Evolutionary conservation across 768 basidiomycete species (phyloP).

Genomic region (Tulasnella sp.): DNA sequence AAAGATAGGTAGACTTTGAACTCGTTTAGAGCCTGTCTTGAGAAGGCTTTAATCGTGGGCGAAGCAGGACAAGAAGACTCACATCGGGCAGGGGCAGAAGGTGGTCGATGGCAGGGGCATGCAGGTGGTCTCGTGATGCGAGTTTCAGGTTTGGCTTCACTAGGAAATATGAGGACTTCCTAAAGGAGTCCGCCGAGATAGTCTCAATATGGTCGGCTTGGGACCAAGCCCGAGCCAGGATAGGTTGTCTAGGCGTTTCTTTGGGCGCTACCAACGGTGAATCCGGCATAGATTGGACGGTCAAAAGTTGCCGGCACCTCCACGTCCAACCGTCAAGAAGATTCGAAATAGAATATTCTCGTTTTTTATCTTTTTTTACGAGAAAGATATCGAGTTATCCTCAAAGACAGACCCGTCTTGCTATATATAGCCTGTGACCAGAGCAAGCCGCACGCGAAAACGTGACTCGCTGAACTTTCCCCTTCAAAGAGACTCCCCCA

Average conservation of each 20-base stretch:
- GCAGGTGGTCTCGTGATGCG: not conserved
- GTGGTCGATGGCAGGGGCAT: not conserved
- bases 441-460: not conserved
- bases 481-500: too few relatives aligned
- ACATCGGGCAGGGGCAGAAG: not conserved
- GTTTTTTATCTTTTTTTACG: not conserved
- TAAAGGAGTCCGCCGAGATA: not conserved
- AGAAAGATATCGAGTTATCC: not conserved
- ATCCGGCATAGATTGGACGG: not conserved
- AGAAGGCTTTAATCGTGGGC: not conserved
- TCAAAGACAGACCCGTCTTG: not conserved
- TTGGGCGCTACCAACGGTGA: not conserved
- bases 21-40: too few relatives aligned
- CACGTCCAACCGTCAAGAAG: not conserved
- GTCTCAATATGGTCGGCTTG: not conserved
- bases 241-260: not conserved
- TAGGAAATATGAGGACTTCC: not conserved
- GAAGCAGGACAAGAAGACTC: not conserved
- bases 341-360: not conserved
- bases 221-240: not conserved
- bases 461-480: not conserved
- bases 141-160: not conserved
- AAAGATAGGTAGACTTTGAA: too few relatives aligned
- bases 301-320: not conserved
- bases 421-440: not conserved